Base-by-base conservation (phyloP, 1,284 basidiomycete species). In the Meripilus lineatus region DNA sequence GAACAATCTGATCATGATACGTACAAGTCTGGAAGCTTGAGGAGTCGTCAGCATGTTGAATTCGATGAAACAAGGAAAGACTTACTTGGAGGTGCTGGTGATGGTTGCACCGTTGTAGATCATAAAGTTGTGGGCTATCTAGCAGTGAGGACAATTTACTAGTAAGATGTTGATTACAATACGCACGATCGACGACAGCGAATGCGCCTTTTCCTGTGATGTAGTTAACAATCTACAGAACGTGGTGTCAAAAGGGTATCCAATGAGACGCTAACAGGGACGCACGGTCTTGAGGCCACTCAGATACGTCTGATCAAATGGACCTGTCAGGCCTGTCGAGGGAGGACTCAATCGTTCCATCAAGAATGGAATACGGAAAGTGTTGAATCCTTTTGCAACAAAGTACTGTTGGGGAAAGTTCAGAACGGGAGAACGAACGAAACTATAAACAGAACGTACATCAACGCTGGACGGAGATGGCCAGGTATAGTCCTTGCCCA, bases 341-440 rank as follows among this genome's bases (percentile, higher is more conserved):
- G 72, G 72, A 26, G 78, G 74, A 45, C 58, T 68, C 40, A 82
- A 50, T 43, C 79, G 75, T 56, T 82, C 79, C 62, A 77, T 65
- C 49, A 69, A 56, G 74, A 81, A 78, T 8, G 78, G 71, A 51
- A 81, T 61, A 50, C 79, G 77, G 76, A 81, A 81, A 15, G 74
- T 70, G 63, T 82, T 82, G 67, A 81, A 74, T 20, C 78, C 79
- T 53, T 74, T 60, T 20, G 55, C 58, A 36, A 77, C 61, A 59
- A 83, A 81, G 65, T 65, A 81, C 65, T 70, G 43, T 8, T 25
- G 36, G 56, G 52, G 26, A 42, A 40, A 38, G 20, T 15, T 47
- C 30, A 52, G 40, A 25, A 32, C 11, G n/a, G 23, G 21, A 22
- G 18, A 11, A 14, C 33, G 42, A 28, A 44, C 44, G 33, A 33